Evolutionary conservation across 495 filamentous ascomycete species (phyloP), one percentile per base, ranked within the genome.

Genomic region (Astrothelium subdiscretum): DNA sequence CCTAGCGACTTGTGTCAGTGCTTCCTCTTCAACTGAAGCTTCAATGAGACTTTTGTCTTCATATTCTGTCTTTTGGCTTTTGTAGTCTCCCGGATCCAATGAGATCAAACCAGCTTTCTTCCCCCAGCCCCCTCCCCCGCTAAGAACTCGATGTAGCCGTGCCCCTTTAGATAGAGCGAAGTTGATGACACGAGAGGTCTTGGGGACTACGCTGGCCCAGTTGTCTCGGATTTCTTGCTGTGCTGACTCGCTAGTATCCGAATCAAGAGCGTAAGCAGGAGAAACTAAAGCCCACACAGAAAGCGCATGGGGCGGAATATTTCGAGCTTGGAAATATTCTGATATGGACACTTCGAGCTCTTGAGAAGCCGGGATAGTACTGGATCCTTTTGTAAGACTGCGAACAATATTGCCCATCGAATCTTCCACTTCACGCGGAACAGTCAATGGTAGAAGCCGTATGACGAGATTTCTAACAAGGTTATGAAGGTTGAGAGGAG

Each of bases 81-180:
- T 62, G 15, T n/a, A 58, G 8, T 32, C 48, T 32, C 90, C 82
- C 22, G 90, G 89, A 69, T 95, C 90, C 0, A 96, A 76, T 8
- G 90, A 91, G 5, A 96, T 75, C 13, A 96, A 78, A 3, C 91
- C 91, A 61, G 85, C 83, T 71, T 95, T 96, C 64, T 83, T 76
- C 4, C 91, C 91, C 91, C 91, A 96, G 52, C 91, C 91, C 59
- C 91, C 91, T 64, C 91, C 91, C 24, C 91, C 91, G 70, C 89
- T 94, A 61, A 94, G 65, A 1, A 78, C 75, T 20, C 69, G 65
- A 60, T 70, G 69, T 2, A 78, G 60, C n/a, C 68, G 63, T n/a
- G 68, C 71, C 6, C 73, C 68, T 35, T 51, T 38, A 3, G 42
- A 65, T 85, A 81, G 18, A 89, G 62, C 62, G 77, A 82, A 59